These are phyloP conservation scores for Cylindrotheca closterium DNA, from an alignment of 108 stramenopile genomes.

Conservation along the genomic window DNA sequence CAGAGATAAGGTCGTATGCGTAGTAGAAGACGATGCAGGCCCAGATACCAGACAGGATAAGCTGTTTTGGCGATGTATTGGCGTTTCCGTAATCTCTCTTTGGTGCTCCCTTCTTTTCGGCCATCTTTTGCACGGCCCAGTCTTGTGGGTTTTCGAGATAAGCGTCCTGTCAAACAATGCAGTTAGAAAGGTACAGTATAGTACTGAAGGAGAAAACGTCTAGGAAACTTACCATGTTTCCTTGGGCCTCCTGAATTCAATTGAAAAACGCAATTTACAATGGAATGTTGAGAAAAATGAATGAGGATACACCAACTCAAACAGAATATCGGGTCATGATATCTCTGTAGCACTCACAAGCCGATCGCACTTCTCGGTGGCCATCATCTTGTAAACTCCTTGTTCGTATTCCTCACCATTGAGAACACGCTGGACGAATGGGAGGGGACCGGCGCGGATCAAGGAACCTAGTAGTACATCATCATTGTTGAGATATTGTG, in stretches of 20 bases:
- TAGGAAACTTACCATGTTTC: conserved; percentile 45
- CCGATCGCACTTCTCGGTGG: conserved; percentile 34
- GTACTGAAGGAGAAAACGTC: too few relatives aligned
- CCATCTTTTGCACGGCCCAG: conserved; percentile 38
- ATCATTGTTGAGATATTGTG: too few relatives aligned
- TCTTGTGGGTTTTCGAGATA: conserved; percentile 62
- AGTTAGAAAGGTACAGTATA: too few relatives aligned
- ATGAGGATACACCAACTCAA: too few relatives aligned
- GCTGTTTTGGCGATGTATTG: neutral
- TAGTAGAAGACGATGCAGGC: neutral
- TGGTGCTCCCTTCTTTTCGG: conserved; percentile 15
- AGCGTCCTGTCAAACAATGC: conserved; percentile 43
- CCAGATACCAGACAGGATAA: conserved; percentile 3
- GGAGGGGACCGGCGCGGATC: conserved; percentile 56
- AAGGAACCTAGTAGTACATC: conserved; percentile 51
- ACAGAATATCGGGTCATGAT: too few relatives aligned
- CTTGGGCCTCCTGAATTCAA: conserved; percentile 46
- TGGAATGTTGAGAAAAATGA: neutral
- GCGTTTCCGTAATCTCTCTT: conserved; percentile 18
- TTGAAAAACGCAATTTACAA: neutral
- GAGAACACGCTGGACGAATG: conserved; percentile 54
- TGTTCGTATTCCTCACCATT: conserved; percentile 62
- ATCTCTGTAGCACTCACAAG: conserved; percentile 12
- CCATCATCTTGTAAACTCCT: conserved; percentile 68
- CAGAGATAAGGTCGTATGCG: neutral